Evolutionary conservation across 2,329 filamentous ascomycete species (phyloP).

Genomic region (Fusarium liriodendri): DNA sequence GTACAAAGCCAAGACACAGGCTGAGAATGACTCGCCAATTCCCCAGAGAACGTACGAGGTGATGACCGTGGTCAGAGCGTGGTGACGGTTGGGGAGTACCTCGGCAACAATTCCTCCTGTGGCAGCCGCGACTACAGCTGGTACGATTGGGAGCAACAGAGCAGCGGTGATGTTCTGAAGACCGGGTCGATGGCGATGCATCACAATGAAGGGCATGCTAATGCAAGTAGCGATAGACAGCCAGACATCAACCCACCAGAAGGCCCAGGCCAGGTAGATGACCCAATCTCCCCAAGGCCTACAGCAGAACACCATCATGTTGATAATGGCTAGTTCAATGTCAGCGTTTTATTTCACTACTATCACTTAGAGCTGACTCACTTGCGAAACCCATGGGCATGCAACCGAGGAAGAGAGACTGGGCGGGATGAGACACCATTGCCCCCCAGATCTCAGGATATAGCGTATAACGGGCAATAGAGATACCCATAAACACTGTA

Average conservation of each 20-base stretch:
- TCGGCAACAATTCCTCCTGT: conserved; percentile 73
- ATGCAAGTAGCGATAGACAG: conserved; percentile 65
- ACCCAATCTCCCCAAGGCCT: conserved; percentile 71
- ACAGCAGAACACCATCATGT: conserved; percentile 72
- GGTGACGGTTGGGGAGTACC: conserved; percentile 64
- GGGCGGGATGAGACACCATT: conserved; percentile 74
- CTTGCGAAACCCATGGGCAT: conserved; percentile 76
- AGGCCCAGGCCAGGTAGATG: conserved; percentile 64
- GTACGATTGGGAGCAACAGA: conserved; percentile 74
- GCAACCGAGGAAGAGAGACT: conserved; percentile 76
- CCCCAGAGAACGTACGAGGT: conserved; percentile 77
- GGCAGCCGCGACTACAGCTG: conserved; percentile 73
- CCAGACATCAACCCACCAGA: conserved; percentile 69
- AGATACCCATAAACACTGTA: conserved; percentile 62
- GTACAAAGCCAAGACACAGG: conserved; percentile 74
- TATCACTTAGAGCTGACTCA: conserved; percentile 32
- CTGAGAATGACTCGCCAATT: conserved; percentile 67
- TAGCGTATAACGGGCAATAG: conserved; percentile 69
- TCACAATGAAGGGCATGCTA: conserved; percentile 67
- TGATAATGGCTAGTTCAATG: conserved; percentile 62
- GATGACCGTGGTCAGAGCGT: conserved; percentile 72
- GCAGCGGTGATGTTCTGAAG: conserved; percentile 71
- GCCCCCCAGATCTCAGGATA: conserved; percentile 74
- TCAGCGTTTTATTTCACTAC: conserved; percentile 9
- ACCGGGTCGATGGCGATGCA: conserved; percentile 57